Conservation (phyloP, 768 basidiomycete species). For the Cystofilobasidium macerans region DNA sequence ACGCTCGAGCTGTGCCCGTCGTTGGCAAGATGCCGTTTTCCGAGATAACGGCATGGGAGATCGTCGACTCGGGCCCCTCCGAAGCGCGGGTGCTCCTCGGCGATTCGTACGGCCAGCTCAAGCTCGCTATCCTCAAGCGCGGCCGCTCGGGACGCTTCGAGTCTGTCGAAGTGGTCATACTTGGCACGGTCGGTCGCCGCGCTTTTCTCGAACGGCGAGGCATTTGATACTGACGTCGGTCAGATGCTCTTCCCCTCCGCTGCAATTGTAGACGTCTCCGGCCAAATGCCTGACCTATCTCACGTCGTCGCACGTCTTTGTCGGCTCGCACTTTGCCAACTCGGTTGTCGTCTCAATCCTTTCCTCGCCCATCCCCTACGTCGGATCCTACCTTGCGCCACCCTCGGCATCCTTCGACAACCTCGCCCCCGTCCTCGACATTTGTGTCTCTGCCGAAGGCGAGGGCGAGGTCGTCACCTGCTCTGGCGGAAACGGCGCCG, state of each 20-base stretch:
- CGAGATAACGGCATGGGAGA: slow-evolving; percentile 52
- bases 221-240: neutral
- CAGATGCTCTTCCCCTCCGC: neutral
- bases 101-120: slow-evolving; percentile 60
- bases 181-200: slow-evolving; percentile 53
- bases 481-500: slow-evolving; percentile 66
- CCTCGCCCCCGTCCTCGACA: slow-evolving; percentile 73
- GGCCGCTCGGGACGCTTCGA: slow-evolving; percentile 32
- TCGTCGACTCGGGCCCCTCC: slow-evolving; percentile 9
- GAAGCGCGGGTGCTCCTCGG: slow-evolving; percentile 36
- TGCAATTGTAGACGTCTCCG: slow-evolving; percentile 50
- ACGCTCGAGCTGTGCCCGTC: neutral
- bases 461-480: slow-evolving; percentile 69
- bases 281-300: slow-evolving; percentile 63
- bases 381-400: slow-evolving; percentile 28
- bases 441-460: slow-evolving; percentile 61
- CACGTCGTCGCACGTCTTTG: slow-evolving; percentile 55
- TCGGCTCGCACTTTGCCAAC: slow-evolving; percentile 73
- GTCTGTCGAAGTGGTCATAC: slow-evolving; percentile 46
- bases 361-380: slow-evolving; percentile 48
- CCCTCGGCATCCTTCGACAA: slow-evolving; percentile 39
- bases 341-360: slow-evolving; percentile 62
- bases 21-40: slow-evolving; percentile 54
- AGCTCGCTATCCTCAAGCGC: slow-evolving; percentile 50
- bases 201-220: neutral